phyloP scores from a whole-genome alignment of 2,329 filamentous ascomycete genomes.

The Cyphellophora attinorum region DNA sequence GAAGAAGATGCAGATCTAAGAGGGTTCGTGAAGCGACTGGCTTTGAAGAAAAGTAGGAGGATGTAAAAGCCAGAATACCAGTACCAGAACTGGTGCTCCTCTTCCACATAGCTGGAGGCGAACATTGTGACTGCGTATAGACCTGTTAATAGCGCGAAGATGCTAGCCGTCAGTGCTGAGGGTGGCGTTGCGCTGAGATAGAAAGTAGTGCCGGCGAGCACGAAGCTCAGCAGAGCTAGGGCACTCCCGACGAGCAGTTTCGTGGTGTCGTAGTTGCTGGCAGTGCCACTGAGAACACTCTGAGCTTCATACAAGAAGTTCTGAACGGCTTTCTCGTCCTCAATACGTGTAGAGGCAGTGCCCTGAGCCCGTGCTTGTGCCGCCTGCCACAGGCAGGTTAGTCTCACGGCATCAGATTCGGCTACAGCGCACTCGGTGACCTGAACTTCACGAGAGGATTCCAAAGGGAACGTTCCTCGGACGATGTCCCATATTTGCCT shows the following conservation, averaged over 20 bases:
- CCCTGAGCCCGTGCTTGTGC: conserved; percentile 1
- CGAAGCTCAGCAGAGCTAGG: conserved; percentile 26
- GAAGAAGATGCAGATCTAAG: no score
- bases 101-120: conserved; percentile 93
- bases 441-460: conserved; percentile 27
- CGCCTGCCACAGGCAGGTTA: conserved; percentile 62
- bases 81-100: conserved; percentile 99
- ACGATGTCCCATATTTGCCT: conserved; percentile 71
- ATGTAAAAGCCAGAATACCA: conserved; percentile 55
- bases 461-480: conserved; percentile 55
- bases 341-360: conserved; percentile 1
- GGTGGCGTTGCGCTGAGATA: conserved; percentile 18
- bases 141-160: conserved; percentile 43
- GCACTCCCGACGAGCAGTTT: conserved; percentile 44
- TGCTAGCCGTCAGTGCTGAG: conserved; percentile 19
- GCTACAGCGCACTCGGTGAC: conserved; percentile 17
- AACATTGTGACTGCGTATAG: conserved; percentile 88
- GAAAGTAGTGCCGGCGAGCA: conserved; percentile 19
- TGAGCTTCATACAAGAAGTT: conserved; percentile 66
- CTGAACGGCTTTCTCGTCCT: conserved; percentile 1
- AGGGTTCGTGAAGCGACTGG: conserved; percentile 6
- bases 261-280: conserved; percentile 78
- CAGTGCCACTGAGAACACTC: conserved; percentile 72
- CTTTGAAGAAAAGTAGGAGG: conserved; percentile 28
- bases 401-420: conserved; percentile 36